phyloP scores from a whole-genome alignment of 768 basidiomycete genomes.

The Leccinum pellstonianum region DNA sequence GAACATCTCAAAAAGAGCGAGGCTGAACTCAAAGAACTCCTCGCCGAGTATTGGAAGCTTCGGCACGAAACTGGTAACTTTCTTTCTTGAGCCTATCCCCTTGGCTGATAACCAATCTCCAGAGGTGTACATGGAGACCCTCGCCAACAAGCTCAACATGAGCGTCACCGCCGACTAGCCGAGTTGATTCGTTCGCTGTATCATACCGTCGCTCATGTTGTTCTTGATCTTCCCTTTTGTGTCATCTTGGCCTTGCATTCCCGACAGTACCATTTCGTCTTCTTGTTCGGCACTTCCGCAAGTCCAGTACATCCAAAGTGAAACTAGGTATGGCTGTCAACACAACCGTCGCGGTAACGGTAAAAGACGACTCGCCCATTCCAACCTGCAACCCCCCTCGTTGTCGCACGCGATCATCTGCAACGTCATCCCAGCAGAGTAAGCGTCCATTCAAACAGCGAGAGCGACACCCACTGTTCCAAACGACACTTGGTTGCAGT shows the following conservation, averaged over 20 bases:
- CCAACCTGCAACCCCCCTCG: constrained; percentile 57
- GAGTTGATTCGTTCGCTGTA: constrained; percentile 19
- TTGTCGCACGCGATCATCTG: constrained; percentile 90
- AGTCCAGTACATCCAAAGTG: constrained; percentile 68
- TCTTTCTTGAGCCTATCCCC: not conserved
- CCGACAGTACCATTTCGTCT: constrained; percentile 68
- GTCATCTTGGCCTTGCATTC: constrained; percentile 49
- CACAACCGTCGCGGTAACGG: not conserved
- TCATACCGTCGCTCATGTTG: constrained; percentile 7
- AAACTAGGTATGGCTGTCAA: constrained; percentile 46
- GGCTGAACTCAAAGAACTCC: constrained; percentile 73
- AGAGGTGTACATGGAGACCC: constrained; percentile 87
- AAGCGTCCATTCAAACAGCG: not conserved
- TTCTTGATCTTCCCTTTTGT: constrained; percentile 35
- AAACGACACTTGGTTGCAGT: constrained; percentile 76
- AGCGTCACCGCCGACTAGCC: constrained; percentile 33
- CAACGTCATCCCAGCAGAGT: not conserved
- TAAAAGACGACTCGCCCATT: constrained; percentile 67
- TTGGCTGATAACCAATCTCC: constrained; percentile 8
- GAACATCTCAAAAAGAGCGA: constrained; percentile 76
- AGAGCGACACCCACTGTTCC: constrained; percentile 58
- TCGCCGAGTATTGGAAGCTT: constrained; percentile 81
- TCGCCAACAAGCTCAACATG: constrained; percentile 79
- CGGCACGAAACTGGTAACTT: constrained; percentile 68
- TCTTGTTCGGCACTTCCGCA: constrained; percentile 54